A percentile compares a stretch with the other conserved stretches of the same genome.
These are phyloP conservation scores for Pichia membranifaciens DNA, from an alignment of 805 yeast species.

Conservation along the genomic window DNA sequence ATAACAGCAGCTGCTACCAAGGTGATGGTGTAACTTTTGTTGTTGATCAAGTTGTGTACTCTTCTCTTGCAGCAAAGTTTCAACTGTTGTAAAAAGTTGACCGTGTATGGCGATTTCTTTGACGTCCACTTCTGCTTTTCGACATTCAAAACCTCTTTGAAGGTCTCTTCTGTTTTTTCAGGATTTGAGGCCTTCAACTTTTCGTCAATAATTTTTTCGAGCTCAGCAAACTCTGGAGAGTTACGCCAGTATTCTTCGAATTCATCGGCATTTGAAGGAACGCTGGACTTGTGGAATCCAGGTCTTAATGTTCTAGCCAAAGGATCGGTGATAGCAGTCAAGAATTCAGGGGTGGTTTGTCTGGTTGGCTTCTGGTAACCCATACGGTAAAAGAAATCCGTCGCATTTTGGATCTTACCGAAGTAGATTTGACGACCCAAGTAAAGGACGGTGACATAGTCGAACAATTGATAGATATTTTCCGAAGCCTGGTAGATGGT, in stretches of 20 bases:
- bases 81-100: conserved; percentile 45
- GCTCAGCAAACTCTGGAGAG: conserved; percentile 45
- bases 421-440: conserved; percentile 57
- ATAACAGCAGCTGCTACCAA: conserved; percentile 46
- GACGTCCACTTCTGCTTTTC: conserved; percentile 36
- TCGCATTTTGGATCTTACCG: conserved; percentile 50
- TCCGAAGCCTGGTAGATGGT: conserved; percentile 42
- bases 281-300: conserved; percentile 39
- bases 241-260: conserved; percentile 55
- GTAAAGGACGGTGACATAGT: conserved; percentile 53
- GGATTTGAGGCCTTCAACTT: conserved; percentile 29
- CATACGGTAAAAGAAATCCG: conserved; percentile 49
- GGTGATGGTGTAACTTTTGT: conserved; percentile 46
- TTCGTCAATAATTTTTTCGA: conserved; percentile 32
- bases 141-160: conserved; percentile 25
- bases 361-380: conserved; percentile 58
- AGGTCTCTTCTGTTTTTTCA: conserved; percentile 29
- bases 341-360: conserved; percentile 63
- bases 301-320: conserved; percentile 44
- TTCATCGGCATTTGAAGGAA: conserved; percentile 52
- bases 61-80: conserved; percentile 49
- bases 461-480: conserved; percentile 55
- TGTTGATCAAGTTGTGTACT: conserved; percentile 48
- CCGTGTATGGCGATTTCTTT: conserved; percentile 33
- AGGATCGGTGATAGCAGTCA: conserved; percentile 66